Percentiles rank a stretch among this genome's conserved stretches.
Conservation (phyloP, 352 stramenopile genomes). For the Pythium scleroteichum region DNA sequence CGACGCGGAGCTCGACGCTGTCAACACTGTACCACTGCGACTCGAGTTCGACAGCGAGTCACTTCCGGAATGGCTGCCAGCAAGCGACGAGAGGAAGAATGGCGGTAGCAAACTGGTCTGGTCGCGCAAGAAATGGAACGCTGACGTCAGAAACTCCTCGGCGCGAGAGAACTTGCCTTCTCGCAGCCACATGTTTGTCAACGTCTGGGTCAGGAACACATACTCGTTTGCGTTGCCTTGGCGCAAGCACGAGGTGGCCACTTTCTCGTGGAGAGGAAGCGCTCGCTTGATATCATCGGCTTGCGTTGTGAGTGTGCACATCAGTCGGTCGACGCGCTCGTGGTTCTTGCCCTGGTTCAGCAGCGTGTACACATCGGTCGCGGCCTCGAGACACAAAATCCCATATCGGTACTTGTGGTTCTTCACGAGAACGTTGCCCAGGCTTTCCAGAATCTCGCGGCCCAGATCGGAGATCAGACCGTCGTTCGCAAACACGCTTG, state of each 20-base stretch:
- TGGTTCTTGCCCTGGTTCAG: conserved; percentile 74
- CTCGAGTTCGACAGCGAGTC: conserved; percentile 36
- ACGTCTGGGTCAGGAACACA: conserved; percentile 78
- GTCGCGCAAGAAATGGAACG: conserved; percentile 69
- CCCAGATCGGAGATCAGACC: conserved; percentile 71
- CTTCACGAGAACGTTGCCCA: conserved; percentile 81
- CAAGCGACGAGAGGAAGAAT: conserved; percentile 55
- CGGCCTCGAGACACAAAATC: conserved; percentile 79
- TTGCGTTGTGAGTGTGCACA: conserved; percentile 75
- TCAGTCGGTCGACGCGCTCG: conserved; percentile 70
- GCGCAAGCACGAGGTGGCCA: conserved; percentile 58
- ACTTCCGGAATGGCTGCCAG: conserved; percentile 47
- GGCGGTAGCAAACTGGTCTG: conserved; percentile 67
- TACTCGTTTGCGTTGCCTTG: conserved; percentile 87
- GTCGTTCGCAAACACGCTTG: conserved; percentile 79
- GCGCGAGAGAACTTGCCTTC: conserved; percentile 76
- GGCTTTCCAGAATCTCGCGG: conserved; percentile 62
- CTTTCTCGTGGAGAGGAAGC: conserved; percentile 78
- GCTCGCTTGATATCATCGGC: conserved; percentile 77
- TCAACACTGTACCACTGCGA: conserved; percentile 71
- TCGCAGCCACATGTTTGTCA: conserved; percentile 78
- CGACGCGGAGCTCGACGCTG: conserved; percentile 65
- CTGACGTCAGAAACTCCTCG: conserved; percentile 62
- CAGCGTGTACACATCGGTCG: conserved; percentile 55
- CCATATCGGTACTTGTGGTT: conserved; percentile 88